These are phyloP conservation scores for Lactifluus hygrophoroides DNA, from an alignment of 768 basidiomycete species.

Conservation along the genomic window DNA sequence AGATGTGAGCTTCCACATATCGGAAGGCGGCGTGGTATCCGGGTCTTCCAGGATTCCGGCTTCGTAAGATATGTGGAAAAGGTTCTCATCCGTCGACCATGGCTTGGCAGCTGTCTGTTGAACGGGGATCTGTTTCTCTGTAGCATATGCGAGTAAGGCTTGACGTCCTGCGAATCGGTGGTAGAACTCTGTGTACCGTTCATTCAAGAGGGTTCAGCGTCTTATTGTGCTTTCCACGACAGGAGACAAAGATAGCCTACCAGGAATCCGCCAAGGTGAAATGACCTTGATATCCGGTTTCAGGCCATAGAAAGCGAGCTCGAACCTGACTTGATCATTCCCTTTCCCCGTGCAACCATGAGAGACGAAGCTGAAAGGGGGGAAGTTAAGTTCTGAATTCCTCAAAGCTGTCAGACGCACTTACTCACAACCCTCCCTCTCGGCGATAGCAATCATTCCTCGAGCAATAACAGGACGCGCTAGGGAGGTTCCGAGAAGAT, in stretches of 20 bases:
- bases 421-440: conserved; percentile 91
- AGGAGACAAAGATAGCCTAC: conserved; percentile 32
- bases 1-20: conserved; percentile 98
- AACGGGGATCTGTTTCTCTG: conserved; percentile 83
- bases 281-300: conserved; percentile 99
- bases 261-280: conserved; percentile 95
- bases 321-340: conserved; percentile 99
- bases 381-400: not conserved
- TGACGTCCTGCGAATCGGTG: conserved; percentile 94
- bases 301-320: conserved; percentile 96
- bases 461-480: conserved; percentile 98
- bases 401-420: conserved; percentile 24
- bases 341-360: conserved; percentile 99
- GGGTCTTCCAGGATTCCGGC: conserved; percentile 98
- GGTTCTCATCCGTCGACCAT: conserved; percentile 99
- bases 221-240: not conserved
- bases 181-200: conserved; percentile 67
- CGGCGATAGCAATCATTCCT: conserved; percentile 94
- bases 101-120: conserved; percentile 94
- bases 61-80: conserved; percentile 99
- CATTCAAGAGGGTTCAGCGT: not conserved
- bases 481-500: conserved; percentile 94
- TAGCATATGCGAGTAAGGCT: conserved; percentile 85
- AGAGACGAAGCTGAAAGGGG: conserved; percentile 65
- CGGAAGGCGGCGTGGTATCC: conserved; percentile 81